Evolutionary conservation across 139 green algal species (phyloP), one percentile per base, ranked within the genome.

Genomic region (Closterium sp.): DNA sequence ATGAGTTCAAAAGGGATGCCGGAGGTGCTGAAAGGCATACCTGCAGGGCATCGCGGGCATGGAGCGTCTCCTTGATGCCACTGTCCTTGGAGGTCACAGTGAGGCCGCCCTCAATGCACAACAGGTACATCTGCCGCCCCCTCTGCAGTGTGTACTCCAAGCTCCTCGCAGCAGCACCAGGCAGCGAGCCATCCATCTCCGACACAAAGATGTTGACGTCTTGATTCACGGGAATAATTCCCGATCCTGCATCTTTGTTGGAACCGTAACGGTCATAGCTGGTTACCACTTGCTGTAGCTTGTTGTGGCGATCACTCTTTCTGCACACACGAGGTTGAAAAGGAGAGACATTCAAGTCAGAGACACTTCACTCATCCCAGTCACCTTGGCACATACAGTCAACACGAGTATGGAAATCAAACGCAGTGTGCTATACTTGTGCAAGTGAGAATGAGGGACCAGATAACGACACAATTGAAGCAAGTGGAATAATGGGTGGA

Each of bases 191-290:
- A 32, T 95, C 90, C 29, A 89, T 45, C 70, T 95, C 92, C 31
- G 92, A 89, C 0, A 94, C 92, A 62, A 90, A 94, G 73, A 95
- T 94, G 92, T 94, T 94, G 31, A 79, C 92, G 24, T 95, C 92
- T 91, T 95, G 92, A 70, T 95, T 86, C 13, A 95, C 88, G 90
- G 92, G 90, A 29, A 95, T 94, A 38, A 94, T 84, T 24, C 92
- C 92, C 1, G 19, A 27, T 17, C 92, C 92, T 0, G 86, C 91
- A 31, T 94, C 92, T 24, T 91, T 22, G 22, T 88, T 30, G 1
- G 50, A 85, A 5, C 31, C 92, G 13, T 31, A 28, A 29, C 22
- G 89, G 62, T n/a, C 73, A 73, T 89, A 91, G 90, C 90, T 92
- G 42, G 90, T 94, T 31, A 94, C 22, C 85, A 94, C 89, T 28